A percentile compares a stretch with the other conserved stretches of the same genome.
phyloP scores from a whole-genome alignment of 768 basidiomycete species.

The Lyophyllum atratum region DNA sequence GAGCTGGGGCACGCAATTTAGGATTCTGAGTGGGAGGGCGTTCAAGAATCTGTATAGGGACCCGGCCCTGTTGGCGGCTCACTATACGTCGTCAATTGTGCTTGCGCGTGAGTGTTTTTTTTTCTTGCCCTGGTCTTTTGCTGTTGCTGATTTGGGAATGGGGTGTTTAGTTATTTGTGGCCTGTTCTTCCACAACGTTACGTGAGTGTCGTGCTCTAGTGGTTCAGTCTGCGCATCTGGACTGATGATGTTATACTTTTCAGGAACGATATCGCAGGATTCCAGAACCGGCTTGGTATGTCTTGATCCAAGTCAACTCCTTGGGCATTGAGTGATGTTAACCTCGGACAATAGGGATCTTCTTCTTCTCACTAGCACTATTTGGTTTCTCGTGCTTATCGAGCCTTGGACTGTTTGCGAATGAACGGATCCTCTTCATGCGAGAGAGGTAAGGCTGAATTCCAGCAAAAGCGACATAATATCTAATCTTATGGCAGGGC shows the following conservation, averaged over 20 bases:
- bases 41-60: slow-evolving; percentile 99
- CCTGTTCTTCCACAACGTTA: slow-evolving; percentile 88
- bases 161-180: slow-evolving; percentile 77
- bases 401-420: slow-evolving; percentile 91
- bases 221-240: background rate
- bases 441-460: slow-evolving; percentile 75
- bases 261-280: slow-evolving; percentile 92
- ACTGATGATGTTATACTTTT: background rate
- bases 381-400: slow-evolving; percentile 98
- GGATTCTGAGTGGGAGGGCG: slow-evolving; percentile 90
- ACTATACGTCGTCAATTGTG: slow-evolving; percentile 83
- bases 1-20: slow-evolving; percentile 87
- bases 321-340: background rate
- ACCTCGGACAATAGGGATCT: slow-evolving; percentile 59
- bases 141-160: slow-evolving; percentile 3
- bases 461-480: background rate
- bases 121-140: slow-evolving; percentile 15
- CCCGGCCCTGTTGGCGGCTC: slow-evolving; percentile 86
- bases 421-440: slow-evolving; percentile 96
- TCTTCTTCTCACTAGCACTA: slow-evolving; percentile 96
- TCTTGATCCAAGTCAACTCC: background rate
- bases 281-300: slow-evolving; percentile 92
- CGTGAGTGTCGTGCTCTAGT: slow-evolving; percentile 41
- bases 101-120: slow-evolving; percentile 68
- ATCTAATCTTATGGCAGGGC: slow-evolving; percentile 49